phyloP scores from a whole-genome alignment of 768 basidiomycete species.

The Rhizopogon vesiculosus region DNA sequence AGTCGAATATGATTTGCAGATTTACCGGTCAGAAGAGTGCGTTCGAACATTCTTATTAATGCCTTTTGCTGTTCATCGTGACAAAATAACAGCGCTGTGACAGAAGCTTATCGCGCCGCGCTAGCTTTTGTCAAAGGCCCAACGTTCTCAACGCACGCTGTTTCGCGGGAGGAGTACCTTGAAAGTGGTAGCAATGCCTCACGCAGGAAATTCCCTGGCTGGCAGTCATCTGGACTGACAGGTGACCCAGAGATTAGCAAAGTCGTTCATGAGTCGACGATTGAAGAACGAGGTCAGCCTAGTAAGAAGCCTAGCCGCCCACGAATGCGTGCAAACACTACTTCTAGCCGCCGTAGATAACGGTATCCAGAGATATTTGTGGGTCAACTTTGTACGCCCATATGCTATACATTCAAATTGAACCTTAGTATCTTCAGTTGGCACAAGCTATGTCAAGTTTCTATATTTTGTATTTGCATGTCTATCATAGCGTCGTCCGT shows the following conservation, averaged over 20 bases:
- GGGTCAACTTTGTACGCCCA: not conserved
- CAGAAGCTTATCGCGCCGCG: constrained; percentile 61
- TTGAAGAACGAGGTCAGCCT: constrained; percentile 17
- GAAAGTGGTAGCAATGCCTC: constrained; percentile 77
- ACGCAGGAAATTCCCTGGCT: constrained; percentile 68
- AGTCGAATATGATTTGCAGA: constrained; percentile 67
- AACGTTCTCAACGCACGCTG: constrained; percentile 46
- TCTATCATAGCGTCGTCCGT: constrained; percentile 26
- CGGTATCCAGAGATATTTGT: not conserved
- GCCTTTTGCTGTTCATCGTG: constrained; percentile 5
- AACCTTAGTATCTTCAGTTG: not conserved
- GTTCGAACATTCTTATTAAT: constrained; percentile 25
- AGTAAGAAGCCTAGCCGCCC: constrained; percentile 23
- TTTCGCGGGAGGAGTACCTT: constrained; percentile 80
- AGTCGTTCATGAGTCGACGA: constrained; percentile 10
- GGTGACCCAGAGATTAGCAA: constrained; percentile 20
- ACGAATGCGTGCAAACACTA: constrained; percentile 16
- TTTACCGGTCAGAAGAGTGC: constrained; percentile 73
- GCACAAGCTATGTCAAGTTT: not conserved
- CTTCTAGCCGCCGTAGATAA: constrained; percentile 25
- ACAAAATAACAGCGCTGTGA: constrained; percentile 47
- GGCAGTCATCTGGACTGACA: constrained; percentile 34
- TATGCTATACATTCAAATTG: not conserved
- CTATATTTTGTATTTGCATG: constrained; percentile 16
- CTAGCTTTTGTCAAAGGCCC: constrained; percentile 50